These are phyloP conservation scores for Fusarium sp. DNA, from an alignment of 2,329 filamentous ascomycete genomes.

Conservation along the genomic window DNA sequence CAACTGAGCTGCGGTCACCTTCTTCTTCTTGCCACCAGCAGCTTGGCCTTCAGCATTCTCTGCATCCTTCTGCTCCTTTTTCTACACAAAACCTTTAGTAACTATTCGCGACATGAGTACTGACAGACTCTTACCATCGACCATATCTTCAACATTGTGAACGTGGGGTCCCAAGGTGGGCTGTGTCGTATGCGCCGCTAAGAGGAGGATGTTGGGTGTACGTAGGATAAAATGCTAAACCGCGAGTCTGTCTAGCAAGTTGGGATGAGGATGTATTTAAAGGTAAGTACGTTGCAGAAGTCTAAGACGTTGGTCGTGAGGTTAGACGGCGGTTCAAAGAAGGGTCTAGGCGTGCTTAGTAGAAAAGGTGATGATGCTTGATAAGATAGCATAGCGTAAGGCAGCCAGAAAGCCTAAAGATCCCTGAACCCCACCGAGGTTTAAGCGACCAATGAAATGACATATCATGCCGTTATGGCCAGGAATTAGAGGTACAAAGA, in stretches of 20 bases:
- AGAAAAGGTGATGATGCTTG: slow-evolving; percentile 47
- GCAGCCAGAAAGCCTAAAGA: slow-evolving; percentile 36
- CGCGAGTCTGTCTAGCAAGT: not conserved
- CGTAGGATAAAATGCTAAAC: not conserved
- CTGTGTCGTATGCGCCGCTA: slow-evolving; percentile 30
- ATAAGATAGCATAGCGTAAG: slow-evolving; percentile 47
- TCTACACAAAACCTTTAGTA: slow-evolving; percentile 63
- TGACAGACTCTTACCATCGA: slow-evolving; percentile 77
- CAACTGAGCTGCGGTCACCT: slow-evolving; percentile 95
- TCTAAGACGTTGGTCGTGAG: slow-evolving; percentile 18
- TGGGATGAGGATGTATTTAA: not conserved
- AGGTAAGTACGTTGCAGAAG: not conserved
- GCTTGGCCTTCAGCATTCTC: slow-evolving; percentile 81
- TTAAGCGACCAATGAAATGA: slow-evolving; percentile 36
- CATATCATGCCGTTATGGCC: not conserved
- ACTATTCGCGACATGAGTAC: not conserved
- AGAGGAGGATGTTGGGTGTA: not conserved
- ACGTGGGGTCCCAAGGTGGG: slow-evolving; percentile 42
- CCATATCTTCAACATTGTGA: slow-evolving; percentile 98
- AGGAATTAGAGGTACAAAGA: not conserved
- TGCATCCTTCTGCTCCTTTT: slow-evolving; percentile 96
- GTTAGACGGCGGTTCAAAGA: slow-evolving; percentile 22
- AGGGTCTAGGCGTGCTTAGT: slow-evolving; percentile 38
- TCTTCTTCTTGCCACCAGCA: slow-evolving; percentile 90
- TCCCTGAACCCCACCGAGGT: slow-evolving; percentile 34